Evolutionary conservation across 306 rosid species (phyloP).

Genomic region (Prunus campanulata): DNA sequence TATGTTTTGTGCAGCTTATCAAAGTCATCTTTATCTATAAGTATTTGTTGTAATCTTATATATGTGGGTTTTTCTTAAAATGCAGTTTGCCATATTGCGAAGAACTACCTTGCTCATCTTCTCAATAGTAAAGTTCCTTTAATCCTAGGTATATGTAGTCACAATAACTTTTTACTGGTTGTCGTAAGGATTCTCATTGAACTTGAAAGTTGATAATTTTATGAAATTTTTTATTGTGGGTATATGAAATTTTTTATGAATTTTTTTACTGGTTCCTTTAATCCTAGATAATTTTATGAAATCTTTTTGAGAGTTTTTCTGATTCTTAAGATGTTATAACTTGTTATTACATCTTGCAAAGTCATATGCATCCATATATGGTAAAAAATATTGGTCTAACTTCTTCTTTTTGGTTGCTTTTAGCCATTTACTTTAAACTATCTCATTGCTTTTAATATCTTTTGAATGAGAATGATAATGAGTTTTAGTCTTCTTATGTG

Average conservation of each 20-base stretch:
- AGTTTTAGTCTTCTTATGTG: not conserved
- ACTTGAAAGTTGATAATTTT: not conserved
- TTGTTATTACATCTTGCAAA: not conserved
- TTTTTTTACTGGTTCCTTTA: too few relatives aligned
- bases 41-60: not conserved
- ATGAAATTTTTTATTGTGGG: not conserved
- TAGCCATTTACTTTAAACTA: not conserved
- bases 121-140: slow-evolving; percentile 82
- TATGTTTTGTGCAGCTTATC: not conserved
- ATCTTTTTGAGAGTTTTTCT: not conserved
- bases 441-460: not conserved
- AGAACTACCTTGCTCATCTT: slow-evolving; percentile 76
- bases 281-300: not conserved
- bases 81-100: slow-evolving; percentile 82
- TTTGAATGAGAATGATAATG: slow-evolving; percentile 7
- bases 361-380: not conserved
- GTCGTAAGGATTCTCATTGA: not conserved
- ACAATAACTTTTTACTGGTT: not conserved
- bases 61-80: slow-evolving; percentile 7
- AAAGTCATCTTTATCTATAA: not conserved
- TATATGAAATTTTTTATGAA: too few relatives aligned
- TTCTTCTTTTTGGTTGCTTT: not conserved
- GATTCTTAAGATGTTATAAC: not conserved
- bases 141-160: slow-evolving; percentile 69
- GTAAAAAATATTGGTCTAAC: not conserved